Base-by-base conservation (phyloP, 257 asterid species). In the Rubia yunnanensis region DNA sequence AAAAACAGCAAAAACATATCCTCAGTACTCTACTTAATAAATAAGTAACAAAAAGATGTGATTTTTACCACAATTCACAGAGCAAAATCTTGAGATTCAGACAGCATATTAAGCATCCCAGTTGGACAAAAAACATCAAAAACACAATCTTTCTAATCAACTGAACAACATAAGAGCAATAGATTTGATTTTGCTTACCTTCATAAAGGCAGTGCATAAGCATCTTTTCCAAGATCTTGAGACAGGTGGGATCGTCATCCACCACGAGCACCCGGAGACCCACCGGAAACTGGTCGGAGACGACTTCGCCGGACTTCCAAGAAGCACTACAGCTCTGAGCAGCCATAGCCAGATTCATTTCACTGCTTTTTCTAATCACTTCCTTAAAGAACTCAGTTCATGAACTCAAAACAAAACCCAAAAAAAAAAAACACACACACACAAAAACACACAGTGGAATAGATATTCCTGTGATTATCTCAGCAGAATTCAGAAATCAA, bases 251-350 rank as follows among this genome's bases (percentile, higher is more conserved):
- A 50, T 50, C 57, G 28, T 50, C 57, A 7, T 50, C 57, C 57
- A 50, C 57, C 27, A 50, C 57, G 13, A 50, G 57, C 24, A 50
- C 57, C 57, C 57, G 57, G 26, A 50, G 57, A 50, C 57, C 57
- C 24, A 10, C 57, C 57, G 57, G 57, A 50, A 50, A 50, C 27
- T 50, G 57, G 24, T 50, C 57, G 24, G 57, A 7, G 14, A 50
- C 57, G 4, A 26, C 10, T 0, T 50, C 57, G 3, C 14, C 57
- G 27, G 57, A 50, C 57, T 50, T 50, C 57, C 57, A 50, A 7
- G 57, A 50, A 20, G 27, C 57, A 50, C 57, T 44, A 44, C 20
- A 44, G 52, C 52, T 50, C 27, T 6, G 57, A 50, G 27, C 57
- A 50, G 27, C 57, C 24, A n/a, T 50, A 26, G 26, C 57, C 14